Conservation (phyloP, 148 eudicot species). For the Suaeda aralocaspica region DNA sequence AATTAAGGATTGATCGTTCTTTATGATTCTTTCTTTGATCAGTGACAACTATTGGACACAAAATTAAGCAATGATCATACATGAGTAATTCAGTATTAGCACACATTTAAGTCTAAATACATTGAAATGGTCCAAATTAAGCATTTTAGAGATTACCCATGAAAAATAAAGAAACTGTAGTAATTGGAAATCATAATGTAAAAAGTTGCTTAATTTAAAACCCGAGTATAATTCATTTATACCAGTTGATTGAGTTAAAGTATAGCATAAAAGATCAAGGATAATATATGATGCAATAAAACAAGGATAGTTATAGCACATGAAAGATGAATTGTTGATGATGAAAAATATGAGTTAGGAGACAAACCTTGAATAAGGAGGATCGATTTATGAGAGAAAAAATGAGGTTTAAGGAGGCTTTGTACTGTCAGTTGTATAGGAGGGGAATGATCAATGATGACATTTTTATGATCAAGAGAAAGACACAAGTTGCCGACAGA, state of each 20-base stretch:
- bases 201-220: background rate
- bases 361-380: background rate
- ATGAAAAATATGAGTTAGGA: background rate
- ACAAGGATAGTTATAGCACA: background rate
- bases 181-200: background rate
- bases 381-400: background rate
- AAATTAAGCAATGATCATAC: slow-evolving; percentile 2
- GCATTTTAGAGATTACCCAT: background rate
- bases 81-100: background rate
- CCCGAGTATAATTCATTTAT: no score
- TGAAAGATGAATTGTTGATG: background rate
- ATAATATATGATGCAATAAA: background rate
- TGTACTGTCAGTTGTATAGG: background rate
- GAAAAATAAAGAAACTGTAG: background rate
- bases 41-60: slow-evolving; percentile 5
- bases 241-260: background rate
- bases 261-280: background rate
- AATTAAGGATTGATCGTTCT: background rate
- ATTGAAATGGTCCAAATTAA: background rate
- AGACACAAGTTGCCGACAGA: slow-evolving; percentile 8
- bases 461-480: slow-evolving; percentile 5
- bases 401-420: background rate
- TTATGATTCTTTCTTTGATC: slow-evolving; percentile 9
- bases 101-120: background rate
- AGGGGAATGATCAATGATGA: background rate